Evolutionary conservation across 1,139 yeast genomes (phyloP).

Genomic region (Yamadazyma sp.): DNA sequence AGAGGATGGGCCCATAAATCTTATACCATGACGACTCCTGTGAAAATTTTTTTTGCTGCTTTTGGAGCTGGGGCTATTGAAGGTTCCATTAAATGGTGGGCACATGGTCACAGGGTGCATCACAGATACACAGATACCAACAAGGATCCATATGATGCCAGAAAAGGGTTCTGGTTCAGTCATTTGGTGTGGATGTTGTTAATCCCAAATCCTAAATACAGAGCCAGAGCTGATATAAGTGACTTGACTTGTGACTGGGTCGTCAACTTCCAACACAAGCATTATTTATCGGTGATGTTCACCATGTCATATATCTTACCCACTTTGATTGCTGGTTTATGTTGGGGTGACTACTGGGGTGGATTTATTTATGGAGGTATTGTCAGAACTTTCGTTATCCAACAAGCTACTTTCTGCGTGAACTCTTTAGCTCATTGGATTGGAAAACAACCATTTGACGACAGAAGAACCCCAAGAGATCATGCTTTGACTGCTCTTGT

Average conservation of each 20-base stretch:
- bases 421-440: constrained; percentile 98
- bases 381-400: constrained; percentile 77
- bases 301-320: constrained; percentile 74
- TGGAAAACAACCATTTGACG: constrained; percentile 97
- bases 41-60: constrained; percentile 70
- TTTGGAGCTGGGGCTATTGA: constrained; percentile 95
- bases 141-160: constrained; percentile 97
- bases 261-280: constrained; percentile 90
- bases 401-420: constrained; percentile 98
- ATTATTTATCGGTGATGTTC: constrained; percentile 70
- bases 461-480: constrained; percentile 96
- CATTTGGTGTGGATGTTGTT: constrained; percentile 98
- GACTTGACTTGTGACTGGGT: constrained; percentile 90
- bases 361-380: constrained; percentile 92
- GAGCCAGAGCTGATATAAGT: constrained; percentile 94
- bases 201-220: constrained; percentile 89
- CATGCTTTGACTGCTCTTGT: constrained; percentile 91
- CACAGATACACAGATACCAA: constrained; percentile 96
- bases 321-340: constrained; percentile 66
- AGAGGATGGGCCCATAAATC: constrained; percentile 81
- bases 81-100: constrained; percentile 99
- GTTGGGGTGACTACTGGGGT: constrained; percentile 88
- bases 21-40: constrained; percentile 71
- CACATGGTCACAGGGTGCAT: constrained; percentile 94
- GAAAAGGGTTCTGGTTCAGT: constrained; percentile 92